phyloP scores from a whole-genome alignment of 2,329 filamentous ascomycete genomes.

The Hypoxylon sp. region DNA sequence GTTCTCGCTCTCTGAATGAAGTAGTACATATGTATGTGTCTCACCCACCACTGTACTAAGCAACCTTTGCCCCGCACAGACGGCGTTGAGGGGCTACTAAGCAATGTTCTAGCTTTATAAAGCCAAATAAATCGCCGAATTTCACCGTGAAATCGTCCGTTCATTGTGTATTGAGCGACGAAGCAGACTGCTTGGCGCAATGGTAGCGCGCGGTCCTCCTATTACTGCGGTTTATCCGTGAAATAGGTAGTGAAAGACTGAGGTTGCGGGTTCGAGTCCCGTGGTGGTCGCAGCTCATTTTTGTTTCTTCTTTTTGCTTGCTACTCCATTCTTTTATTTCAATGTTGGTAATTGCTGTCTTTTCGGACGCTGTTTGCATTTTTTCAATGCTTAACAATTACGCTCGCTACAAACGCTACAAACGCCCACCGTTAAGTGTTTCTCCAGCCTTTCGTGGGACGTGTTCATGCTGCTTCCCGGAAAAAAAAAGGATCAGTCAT shows the following conservation, averaged over 20 bases:
- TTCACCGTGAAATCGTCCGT: conserved; percentile 3
- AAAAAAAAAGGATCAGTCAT: conserved; percentile 3
- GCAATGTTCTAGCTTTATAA: conserved; percentile 6
- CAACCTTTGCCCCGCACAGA: neutral
- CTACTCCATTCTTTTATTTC: neutral
- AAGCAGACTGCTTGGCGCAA: conserved; percentile 44
- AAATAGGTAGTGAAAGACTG: conserved; percentile 49
- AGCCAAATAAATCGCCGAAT: conserved; percentile 9
- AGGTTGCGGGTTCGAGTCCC: conserved; percentile 58
- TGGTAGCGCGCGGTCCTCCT: conserved; percentile 56
- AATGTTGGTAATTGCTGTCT: neutral
- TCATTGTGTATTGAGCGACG: neutral
- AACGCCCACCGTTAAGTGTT: neutral
- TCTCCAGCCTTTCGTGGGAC: conserved; percentile 2
- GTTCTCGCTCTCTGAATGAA: neutral
- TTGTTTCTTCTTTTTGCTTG: neutral
- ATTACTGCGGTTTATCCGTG: conserved; percentile 36
- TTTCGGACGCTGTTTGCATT: neutral
- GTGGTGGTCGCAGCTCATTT: conserved; percentile 49
- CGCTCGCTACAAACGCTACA: neutral
- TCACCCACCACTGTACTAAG: neutral
- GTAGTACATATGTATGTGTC: neutral
- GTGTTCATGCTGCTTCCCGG: conserved; percentile 35
- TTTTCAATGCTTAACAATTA: neutral
- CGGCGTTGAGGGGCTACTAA: neutral